Conservation (phyloP, 2,329 filamentous ascomycete species). For the Chalaropsis ovoidea region DNA sequence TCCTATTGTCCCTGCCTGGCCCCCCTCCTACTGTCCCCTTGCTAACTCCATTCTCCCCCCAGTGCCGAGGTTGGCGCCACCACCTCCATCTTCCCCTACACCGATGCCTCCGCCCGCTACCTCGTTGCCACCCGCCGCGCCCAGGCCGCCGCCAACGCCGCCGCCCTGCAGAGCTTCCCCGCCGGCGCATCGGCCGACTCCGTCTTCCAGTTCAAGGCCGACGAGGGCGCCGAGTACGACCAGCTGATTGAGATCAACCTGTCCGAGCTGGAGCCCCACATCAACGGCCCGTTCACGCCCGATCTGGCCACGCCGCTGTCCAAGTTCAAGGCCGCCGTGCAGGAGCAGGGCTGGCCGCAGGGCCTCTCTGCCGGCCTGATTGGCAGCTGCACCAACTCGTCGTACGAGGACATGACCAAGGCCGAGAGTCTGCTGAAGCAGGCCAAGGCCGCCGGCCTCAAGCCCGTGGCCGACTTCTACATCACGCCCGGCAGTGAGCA, state of each 20-base stretch:
- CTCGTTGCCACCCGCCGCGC: slow-evolving; percentile 64
- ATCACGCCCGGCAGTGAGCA: slow-evolving; percentile 95
- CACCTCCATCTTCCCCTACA: slow-evolving; percentile 91
- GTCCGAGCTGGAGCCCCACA: slow-evolving; percentile 80
- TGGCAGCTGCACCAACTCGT: slow-evolving; percentile 97
- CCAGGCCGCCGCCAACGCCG: slow-evolving; percentile 57
- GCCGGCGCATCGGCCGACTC: slow-evolving; percentile 39
- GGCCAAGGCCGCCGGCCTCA: slow-evolving; percentile 76
- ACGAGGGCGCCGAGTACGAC: slow-evolving; percentile 77
- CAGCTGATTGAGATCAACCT: slow-evolving; percentile 84
- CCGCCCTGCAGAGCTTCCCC: slow-evolving; percentile 48
- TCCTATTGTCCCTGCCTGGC: too few species aligned
- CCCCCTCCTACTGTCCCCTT: not conserved
- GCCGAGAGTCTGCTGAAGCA: slow-evolving; percentile 89
- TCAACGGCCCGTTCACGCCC: slow-evolving; percentile 95
- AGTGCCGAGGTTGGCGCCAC: slow-evolving; percentile 79
- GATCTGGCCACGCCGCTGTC: slow-evolving; percentile 90
- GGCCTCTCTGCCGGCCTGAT: slow-evolving; percentile 89
- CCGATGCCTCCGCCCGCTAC: slow-evolving; percentile 71
- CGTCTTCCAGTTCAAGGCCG: slow-evolving; percentile 61
- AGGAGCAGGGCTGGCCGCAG: slow-evolving; percentile 79
- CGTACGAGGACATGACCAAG: slow-evolving; percentile 96
- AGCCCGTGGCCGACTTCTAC: slow-evolving; percentile 85
- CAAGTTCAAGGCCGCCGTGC: slow-evolving; percentile 73
- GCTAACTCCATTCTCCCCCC: too few species aligned